These are phyloP conservation scores for Uncinocarpus reesii DNA, from an alignment of 2,329 filamentous ascomycete species.

Conservation along the genomic window DNA sequence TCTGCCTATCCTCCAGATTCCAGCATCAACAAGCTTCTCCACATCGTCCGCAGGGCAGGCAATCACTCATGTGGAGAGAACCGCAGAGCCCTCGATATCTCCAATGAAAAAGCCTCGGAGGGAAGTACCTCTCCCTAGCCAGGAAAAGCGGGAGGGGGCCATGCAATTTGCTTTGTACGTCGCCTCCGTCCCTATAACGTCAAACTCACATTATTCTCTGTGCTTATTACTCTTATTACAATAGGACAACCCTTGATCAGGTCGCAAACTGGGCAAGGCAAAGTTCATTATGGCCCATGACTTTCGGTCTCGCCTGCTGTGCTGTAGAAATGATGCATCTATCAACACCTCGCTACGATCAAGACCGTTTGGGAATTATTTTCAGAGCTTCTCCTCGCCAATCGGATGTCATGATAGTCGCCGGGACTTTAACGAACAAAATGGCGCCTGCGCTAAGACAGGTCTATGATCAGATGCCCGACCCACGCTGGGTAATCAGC, in stretches of 20 bases:
- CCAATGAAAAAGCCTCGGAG: conserved; percentile 30
- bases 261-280: conserved; percentile 83
- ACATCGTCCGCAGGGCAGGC: conserved; percentile 2
- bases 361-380: conserved; percentile 78
- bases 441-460: conserved; percentile 82
- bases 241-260: conserved; percentile 49
- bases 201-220: neutral
- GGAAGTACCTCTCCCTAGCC: conserved; percentile 41
- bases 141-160: conserved; percentile 42
- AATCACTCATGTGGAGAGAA: neutral
- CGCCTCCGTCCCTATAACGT: conserved; percentile 5
- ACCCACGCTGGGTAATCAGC: conserved; percentile 76
- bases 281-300: conserved; percentile 84
- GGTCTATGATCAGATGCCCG: conserved; percentile 92
- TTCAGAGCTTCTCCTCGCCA: conserved; percentile 78
- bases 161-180: conserved; percentile 44
- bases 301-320: conserved; percentile 82
- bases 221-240: neutral
- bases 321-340: conserved; percentile 92
- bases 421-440: conserved; percentile 84
- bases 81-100: neutral
- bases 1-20: neutral
- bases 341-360: conserved; percentile 80
- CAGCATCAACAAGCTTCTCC: neutral
- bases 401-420: conserved; percentile 85